Evolutionary conservation across 2,329 filamentous ascomycete genomes (phyloP).

Genomic region (Davidsoniella neocaledoniae): DNA sequence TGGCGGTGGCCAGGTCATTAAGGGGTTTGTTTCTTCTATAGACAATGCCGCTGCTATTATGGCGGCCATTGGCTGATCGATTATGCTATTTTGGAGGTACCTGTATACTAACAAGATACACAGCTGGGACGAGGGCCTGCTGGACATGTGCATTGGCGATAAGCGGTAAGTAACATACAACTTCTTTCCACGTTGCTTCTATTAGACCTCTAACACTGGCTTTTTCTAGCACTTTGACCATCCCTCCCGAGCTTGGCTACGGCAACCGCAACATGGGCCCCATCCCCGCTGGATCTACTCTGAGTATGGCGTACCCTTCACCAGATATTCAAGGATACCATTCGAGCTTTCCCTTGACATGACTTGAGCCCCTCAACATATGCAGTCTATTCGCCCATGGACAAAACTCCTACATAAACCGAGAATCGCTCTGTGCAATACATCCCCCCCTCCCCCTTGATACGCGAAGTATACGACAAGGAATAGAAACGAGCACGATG

Average conservation of each 20-base stretch:
- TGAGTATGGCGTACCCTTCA: constrained; percentile 36
- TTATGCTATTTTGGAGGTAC: constrained; percentile 12
- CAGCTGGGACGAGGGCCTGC: constrained; percentile 76
- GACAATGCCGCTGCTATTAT: no score
- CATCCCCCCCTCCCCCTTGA: neutral
- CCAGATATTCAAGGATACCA: neutral
- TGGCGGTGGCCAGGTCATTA: constrained; percentile 71
- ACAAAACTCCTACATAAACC: neutral
- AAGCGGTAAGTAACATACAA: constrained; percentile 37
- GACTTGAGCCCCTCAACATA: constrained; percentile 6
- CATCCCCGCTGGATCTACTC: constrained; percentile 64
- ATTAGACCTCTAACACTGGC: constrained; percentile 14
- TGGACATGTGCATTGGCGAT: constrained; percentile 93
- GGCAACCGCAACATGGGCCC: constrained; percentile 60
- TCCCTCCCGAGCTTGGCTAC: constrained; percentile 76
- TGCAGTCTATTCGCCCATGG: constrained; percentile 6
- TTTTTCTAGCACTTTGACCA: constrained; percentile 51
- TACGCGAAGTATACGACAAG: no score
- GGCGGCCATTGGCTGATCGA: neutral
- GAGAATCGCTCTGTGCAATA: neutral
- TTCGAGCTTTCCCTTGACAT: neutral
- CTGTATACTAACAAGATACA: neutral
- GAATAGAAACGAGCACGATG: neutral
- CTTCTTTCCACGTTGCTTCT: neutral
- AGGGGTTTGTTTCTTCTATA: constrained; percentile 42